A percentile compares a stretch with the other conserved stretches of the same genome.
phyloP scores from a whole-genome alignment of 1,284 basidiomycete species.

The Ceratobasidium sp. region DNA sequence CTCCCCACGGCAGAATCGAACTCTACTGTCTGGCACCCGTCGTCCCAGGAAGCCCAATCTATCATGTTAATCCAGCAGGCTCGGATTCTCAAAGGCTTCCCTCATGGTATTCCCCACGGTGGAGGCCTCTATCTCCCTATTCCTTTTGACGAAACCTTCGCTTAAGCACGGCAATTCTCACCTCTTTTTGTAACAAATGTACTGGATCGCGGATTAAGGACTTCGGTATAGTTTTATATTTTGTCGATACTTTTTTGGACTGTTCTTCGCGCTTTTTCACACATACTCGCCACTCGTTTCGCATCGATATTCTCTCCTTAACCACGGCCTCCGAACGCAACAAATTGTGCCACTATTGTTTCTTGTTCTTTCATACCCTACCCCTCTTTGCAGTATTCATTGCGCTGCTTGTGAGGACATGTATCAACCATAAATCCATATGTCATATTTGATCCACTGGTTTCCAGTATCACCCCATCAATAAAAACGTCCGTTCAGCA shows the following conservation, averaged over 20 bases:
- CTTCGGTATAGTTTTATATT: conserved; percentile 40
- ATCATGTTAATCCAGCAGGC: conserved; percentile 42
- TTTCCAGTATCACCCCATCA: conserved; percentile 11
- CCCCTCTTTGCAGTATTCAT: conserved; percentile 31
- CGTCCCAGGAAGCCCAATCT: conserved; percentile 39
- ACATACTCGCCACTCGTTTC: conserved; percentile 22
- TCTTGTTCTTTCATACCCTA: conserved; percentile 40
- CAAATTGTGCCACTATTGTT: conserved; percentile 42
- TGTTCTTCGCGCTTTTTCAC: conserved; percentile 35
- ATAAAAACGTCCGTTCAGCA: conserved; percentile 4
- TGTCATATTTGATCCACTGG: conserved; percentile 41
- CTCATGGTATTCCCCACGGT: conserved; percentile 37
- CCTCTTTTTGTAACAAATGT: conserved; percentile 40
- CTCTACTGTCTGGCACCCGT: conserved; percentile 38
- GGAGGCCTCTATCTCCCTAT: conserved; percentile 41
- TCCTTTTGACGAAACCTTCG: conserved; percentile 42
- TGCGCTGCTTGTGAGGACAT: conserved; percentile 35
- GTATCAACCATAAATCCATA: conserved; percentile 43
- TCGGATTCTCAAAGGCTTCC: conserved; percentile 41
- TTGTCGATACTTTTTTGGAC: conserved; percentile 36
- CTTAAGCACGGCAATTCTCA: conserved; percentile 27
- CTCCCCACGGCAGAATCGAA: conserved; percentile 31
- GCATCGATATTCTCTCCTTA: conserved; percentile 34
- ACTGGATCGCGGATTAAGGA: conserved; percentile 42
- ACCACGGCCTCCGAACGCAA: conserved; percentile 26